Base-by-base conservation (phyloP, 2,329 filamentous ascomycete species). In the Neospermospora avenae region DNA sequence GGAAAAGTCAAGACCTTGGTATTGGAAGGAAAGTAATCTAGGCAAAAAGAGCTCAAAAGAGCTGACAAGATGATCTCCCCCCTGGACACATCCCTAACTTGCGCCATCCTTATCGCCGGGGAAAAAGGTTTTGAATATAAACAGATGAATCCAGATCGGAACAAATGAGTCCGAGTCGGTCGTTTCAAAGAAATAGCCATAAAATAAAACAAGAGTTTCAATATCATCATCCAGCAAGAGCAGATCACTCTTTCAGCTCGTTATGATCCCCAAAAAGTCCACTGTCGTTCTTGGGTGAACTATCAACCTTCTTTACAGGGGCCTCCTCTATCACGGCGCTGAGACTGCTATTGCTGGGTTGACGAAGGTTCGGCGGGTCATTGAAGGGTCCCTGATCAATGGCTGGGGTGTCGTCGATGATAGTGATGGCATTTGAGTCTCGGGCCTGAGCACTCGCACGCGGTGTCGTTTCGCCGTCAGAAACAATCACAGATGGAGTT, bases 191-290 rank as follows among this genome's bases (percentile, higher is more conserved):
- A 45, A 46, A 51, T 39, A 24, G 51, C 25, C 39, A 37, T 48
- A 51, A 46, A 49, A 45, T 41, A 37, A 57, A n/a, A 44, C 18
- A n/a, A 37, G 24, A 31, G 53, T 20, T 39, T 59, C 42, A 49
- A 55, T 49, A 44, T 60, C 52, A 34, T 62, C 63, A 58, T 48
- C 49, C 45, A 44, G 54, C 49, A 49, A 64, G 54, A 61, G 55
- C 58, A 52, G 31, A 66, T 67, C 56, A 68, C 53, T 82, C 81
- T 66, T 77, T 78, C 31, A 83, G 80, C 55, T 82, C 83, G 66
- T 85, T 77, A 67, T 84, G 80, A 64, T 86, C 83, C 20, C 81
- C 78, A 68, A 85, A 86, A 1, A 82, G 83, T 65, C 81, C 84
- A 60, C 69, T 70, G 25, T 74, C 74, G 58, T 75, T 72, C 69